Evolutionary conservation across 345 rosid genomes (phyloP).

Genomic region (Raphanus sativus): DNA sequence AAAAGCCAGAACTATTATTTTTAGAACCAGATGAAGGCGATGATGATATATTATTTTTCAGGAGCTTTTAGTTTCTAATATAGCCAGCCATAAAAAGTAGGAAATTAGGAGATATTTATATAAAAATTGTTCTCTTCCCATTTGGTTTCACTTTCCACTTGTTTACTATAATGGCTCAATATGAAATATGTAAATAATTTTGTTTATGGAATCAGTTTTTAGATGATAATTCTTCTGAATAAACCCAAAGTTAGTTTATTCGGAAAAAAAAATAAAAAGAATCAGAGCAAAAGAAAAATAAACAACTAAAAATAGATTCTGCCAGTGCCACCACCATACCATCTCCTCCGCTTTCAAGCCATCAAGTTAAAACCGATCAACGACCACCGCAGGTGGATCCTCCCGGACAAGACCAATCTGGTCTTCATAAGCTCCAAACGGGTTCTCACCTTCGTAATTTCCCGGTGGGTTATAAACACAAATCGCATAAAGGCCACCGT

Average conservation of each 20-base stretch:
- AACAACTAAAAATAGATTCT: not conserved
- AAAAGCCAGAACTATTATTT: constrained; percentile 14
- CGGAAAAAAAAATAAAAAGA: not conserved
- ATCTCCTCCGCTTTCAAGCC: constrained; percentile 1
- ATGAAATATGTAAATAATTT: not conserved
- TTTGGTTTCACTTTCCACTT: not conserved
- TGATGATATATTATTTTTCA: constrained; percentile 32
- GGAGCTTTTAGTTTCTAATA: not conserved
- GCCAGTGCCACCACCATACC: not conserved
- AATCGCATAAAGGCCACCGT: constrained; percentile 41
- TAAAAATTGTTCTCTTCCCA: not conserved
- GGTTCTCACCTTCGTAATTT: constrained; percentile 47
- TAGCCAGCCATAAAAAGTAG: constrained; percentile 28
- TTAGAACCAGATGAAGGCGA: constrained; percentile 21
- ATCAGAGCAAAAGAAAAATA: not conserved
- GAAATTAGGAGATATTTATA: constrained; percentile 34
- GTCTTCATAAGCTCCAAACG: constrained; percentile 30
- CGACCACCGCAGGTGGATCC: constrained; percentile 31
- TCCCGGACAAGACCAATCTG: constrained; percentile 14
- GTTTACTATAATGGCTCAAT: not conserved
- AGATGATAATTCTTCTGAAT: constrained; percentile 10
- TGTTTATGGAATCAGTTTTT: constrained; percentile 4
- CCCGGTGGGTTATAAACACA: constrained; percentile 58
- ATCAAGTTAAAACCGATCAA: not conserved
- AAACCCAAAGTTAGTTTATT: constrained; percentile 6